Evolutionary conservation across 805 yeast species (phyloP), one percentile per base, ranked within the genome.

Genomic region (Jamesozyma gamospora): DNA sequence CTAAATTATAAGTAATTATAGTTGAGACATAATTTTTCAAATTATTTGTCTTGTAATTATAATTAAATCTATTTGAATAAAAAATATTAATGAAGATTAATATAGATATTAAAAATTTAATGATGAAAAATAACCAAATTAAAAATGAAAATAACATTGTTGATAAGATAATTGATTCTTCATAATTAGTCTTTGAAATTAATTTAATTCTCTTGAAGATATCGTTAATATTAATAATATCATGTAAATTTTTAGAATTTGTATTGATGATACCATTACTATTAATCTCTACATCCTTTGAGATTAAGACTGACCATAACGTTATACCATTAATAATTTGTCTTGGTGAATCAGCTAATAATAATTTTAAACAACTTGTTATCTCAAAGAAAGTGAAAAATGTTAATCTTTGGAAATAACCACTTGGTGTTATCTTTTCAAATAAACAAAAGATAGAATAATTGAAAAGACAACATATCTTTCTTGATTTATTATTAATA

Each of bases 331-430:
- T 86, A 45, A 86, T 73, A 1, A 83, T 79, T 60, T 86, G 95
- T 60, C 96, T 75, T 18, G 96, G 96, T 14, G 87, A 71, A 49
- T 86, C 95, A 0, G 94, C 87, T 34, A 83, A 64, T 9, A 85
- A 50, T 48, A 85, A 70, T 34, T 74, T 64, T 12, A 82, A 50
- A 47, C 75, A 80, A 39, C 74, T 73, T 49, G 81, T 79, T 39
- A 81, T 63, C 36, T 82, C 77, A 46, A 73, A 74, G 58, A 75
- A 83, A 3, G 78, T 70, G 47, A 72, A 72, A 45, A 85, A 74
- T 9, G 85, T 74, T 37, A 78, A 58, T 70, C 80, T 77, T 48
- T 84, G 92, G 48, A 74, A 74, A 30, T 72, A 70, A 16, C 69
- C 69, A 30, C 74, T 65, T n/a, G 79, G 83, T 30, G 83, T 75